Evolutionary conservation across 2,329 filamentous ascomycete genomes (phyloP), one percentile per base, ranked within the genome.

Genomic region (Xylaria hypoxylon): DNA sequence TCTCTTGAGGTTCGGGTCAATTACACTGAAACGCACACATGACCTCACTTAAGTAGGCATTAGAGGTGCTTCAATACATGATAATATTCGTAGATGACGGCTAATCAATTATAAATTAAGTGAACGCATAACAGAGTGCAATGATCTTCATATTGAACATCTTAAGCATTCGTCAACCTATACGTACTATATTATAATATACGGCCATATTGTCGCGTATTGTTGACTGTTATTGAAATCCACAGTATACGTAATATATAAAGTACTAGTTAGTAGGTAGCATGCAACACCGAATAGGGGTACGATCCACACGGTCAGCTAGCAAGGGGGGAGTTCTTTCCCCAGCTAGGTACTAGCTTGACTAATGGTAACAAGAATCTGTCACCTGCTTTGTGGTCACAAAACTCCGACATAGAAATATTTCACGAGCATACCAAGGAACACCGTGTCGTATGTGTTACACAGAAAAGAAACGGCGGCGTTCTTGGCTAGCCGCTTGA

Each of bases 391-490:
- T 22, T 26, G 5, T 15, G n/a, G 19, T 55, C 42, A 38, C 31
- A 47, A 56, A 62, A 47, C 59, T 24, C 59, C 52, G 26, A 53
- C 40, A 19, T 45, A 53, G 19, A 2, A 24, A 4, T 8, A 24
- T n/a, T 5, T 15, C 10, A 17, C 13, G 11, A 38, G 10, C 17
- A 6, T 19, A 42, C n/a, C n/a, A n/a, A n/a, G 24, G 1, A 42
- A 28, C 40, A 24, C 51, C 24, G 28, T 19, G 28, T 55, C n/a
- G n/a, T 55, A n/a, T 11, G 3, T 22, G 22, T 47, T 63, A n/a
- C 19, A 19, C 22, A 31, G 31, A 62, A 56, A 57, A 65, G 63
- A 62, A 65, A 52, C 58, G n/a, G 44, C 45, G 19, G 44, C n/a
- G 35, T 40, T 26, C 31, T 42, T 55, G 45, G 55, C 48, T 35